Percentiles rank a stretch among this genome's conserved stretches.
Evolutionary conservation across 768 basidiomycete species (phyloP).

Genomic region (Boletus vermiculosoides): DNA sequence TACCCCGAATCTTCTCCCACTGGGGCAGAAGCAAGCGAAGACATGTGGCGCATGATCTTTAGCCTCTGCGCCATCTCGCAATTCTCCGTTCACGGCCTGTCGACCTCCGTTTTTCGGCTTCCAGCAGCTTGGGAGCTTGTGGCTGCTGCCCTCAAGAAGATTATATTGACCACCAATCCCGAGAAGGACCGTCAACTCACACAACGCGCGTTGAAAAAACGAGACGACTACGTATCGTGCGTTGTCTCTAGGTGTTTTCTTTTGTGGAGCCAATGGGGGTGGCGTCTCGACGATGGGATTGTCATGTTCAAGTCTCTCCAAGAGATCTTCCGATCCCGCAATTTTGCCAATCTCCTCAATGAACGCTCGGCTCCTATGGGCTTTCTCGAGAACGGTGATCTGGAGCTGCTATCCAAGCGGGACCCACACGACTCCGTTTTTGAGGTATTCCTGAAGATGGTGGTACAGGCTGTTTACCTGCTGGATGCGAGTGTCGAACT

Average conservation of each 20-base stretch:
- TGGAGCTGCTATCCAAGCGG: constrained; percentile 49
- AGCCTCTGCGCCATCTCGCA: constrained; percentile 74
- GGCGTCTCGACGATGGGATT: constrained; percentile 60
- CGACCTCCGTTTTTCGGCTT: constrained; percentile 40
- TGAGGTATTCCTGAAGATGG: constrained; percentile 76
- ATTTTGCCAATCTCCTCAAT: constrained; percentile 67
- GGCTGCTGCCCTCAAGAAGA: constrained; percentile 51
- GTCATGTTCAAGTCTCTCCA: constrained; percentile 61
- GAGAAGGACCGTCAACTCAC: constrained; percentile 41
- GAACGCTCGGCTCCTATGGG: constrained; percentile 65
- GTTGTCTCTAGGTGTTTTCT: constrained; percentile 71
- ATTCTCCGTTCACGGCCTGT: constrained; percentile 59
- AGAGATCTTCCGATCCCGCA: constrained; percentile 73
- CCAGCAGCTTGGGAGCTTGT: constrained; percentile 68
- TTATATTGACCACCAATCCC: constrained; percentile 53
- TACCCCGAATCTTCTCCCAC: constrained; percentile 33
- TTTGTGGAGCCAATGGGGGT: constrained; percentile 75
- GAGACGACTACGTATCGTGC: constrained; percentile 69
- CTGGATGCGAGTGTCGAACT: constrained; percentile 34
- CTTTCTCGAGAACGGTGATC: constrained; percentile 61
- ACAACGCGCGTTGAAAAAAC: constrained; percentile 42
- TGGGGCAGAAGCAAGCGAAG: constrained; percentile 54
- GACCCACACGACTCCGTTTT: constrained; percentile 68
- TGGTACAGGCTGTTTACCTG: constrained; percentile 54
- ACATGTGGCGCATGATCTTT: constrained; percentile 70